Conservation (phyloP, 73 alveolate species). For the Paraurostyla sp. region DNA sequence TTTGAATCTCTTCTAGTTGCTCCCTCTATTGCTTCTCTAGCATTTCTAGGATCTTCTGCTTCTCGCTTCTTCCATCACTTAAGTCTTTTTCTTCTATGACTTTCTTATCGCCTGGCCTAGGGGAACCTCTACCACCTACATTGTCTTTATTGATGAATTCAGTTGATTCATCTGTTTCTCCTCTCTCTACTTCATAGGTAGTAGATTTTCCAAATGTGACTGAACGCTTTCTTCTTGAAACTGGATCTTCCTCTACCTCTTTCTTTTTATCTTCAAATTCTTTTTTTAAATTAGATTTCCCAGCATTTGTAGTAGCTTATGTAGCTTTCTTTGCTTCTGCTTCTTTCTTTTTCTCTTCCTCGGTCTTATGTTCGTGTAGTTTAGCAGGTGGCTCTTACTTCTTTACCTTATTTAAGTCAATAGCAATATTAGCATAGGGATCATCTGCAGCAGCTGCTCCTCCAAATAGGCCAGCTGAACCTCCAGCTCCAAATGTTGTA, state of each 20-base stretch:
- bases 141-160: neutral
- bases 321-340: conserved; percentile 18
- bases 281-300: conserved; percentile 12
- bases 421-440: conserved; percentile 61
- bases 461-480: conserved; percentile 44
- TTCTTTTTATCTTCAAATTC: conserved; percentile 11
- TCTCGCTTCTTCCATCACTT: conserved; percentile 58
- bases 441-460: conserved; percentile 37
- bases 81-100: conserved; percentile 47
- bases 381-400: conserved; percentile 43
- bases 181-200: conserved; percentile 45
- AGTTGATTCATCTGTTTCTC: conserved; percentile 29
- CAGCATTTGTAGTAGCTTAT: neutral
- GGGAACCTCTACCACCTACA: conserved; percentile 39
- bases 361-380: conserved; percentile 52
- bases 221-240: neutral
- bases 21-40: conserved; percentile 52
- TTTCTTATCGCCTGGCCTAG: conserved; percentile 41
- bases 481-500: conserved; percentile 24
- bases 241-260: conserved; percentile 1
- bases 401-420: conserved; percentile 55
- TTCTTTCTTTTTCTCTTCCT: conserved; percentile 57
- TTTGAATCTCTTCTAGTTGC: conserved; percentile 27
- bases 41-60: conserved; percentile 37
- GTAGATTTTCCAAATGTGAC: conserved; percentile 64